Evolutionary conservation across 2,329 filamentous ascomycete genomes (phyloP), one percentile per base, ranked within the genome.

Genomic region (Fusarium sp.): DNA sequence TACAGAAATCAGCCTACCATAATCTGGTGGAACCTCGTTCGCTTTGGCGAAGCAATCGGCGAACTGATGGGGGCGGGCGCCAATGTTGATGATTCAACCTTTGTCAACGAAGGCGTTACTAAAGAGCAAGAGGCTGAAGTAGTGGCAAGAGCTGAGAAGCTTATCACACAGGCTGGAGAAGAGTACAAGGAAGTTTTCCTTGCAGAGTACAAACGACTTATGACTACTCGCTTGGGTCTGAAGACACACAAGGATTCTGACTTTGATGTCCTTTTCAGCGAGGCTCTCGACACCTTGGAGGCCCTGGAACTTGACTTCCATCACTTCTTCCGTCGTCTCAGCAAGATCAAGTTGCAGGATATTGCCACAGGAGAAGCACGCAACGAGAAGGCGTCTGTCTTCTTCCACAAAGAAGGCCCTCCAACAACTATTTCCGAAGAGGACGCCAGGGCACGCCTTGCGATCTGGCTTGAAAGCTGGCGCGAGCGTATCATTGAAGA

Each of bases 21-120:
- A 62, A 96, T 99, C 77, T 99, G 96, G 96, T 99, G 96, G 96
- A 98, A 98, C 77, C 86, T 98, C 0, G 94, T 98, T 2, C 90
- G 96, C 3, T 87, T 99, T 1, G 96, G 94, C 62, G 96, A 99
- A 82, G 89, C 92, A 1, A 79, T 99, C 0, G 96, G 94, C 23
- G 96, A 98, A 81, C 85, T 97, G 3, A 89, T 99, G 60, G 96
- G 95, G 20, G 89, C 92, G 0, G 95, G 93, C 0, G 81, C 86
- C 2, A 83, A 85, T 40, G 90, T 95, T 35, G 95, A 99, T 76
- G 88, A 91, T 14, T 81, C 88, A 3, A 84, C 84, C 3, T 98
- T 97, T 93, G 8, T 85, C 88, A 12, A 52, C 32, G 87, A 93
- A 17, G 95, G 95, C 2, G 89, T 97, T 56, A 76, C 78, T 50